Base-by-base conservation (phyloP, 2,329 filamentous ascomycete species). In the Hortaea werneckii region DNA sequence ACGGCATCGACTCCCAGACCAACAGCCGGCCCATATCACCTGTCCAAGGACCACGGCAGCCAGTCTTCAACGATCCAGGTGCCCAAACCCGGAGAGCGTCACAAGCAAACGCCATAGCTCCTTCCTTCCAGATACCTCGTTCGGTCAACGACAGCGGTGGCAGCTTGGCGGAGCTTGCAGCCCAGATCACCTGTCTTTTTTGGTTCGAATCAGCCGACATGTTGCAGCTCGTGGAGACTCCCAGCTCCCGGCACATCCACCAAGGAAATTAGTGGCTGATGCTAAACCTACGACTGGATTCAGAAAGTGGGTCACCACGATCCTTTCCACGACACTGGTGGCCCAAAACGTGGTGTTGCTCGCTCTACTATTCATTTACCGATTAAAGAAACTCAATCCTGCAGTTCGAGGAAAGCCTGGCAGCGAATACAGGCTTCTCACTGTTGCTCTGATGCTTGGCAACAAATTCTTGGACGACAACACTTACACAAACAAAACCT, bases 391-490 rank as follows among this genome's bases (percentile, higher is more conserved):
- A 63, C 82, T 85, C 52, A 96, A 95, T 57, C 86, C 88, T 0
- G 80, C 77, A 3, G 90, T 96, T 12, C 87, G 89, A 61, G 92
- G 92, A 37, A 90, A 90, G 58, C 82, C 82, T 20, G 92, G 92
- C 5, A 98, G 92, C 64, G 92, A 96, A 64, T 96, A 92, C 61
- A 77, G 92, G 12, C 72, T 98, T 26, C 74, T 96, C 59, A 96
- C 92, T 0, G 89, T 96, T 41, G 92, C 92, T 26, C 71, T 98
- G 54, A 98, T 98, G 92, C 74, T 98, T 49, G 90, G 89, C 50
- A 98, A 98, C 67, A 98, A 98, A 71, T 98, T 96, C 63, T 71
- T 98, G 58, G 92, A 98, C 62, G 92, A 98, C 66, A 98, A 96
- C 65, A 96, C 92, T 0, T 98, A 98, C 67, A 96, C 92, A 34